Conservation (phyloP, 768 basidiomycete species). For the Rhodotorula paludigena region DNA sequence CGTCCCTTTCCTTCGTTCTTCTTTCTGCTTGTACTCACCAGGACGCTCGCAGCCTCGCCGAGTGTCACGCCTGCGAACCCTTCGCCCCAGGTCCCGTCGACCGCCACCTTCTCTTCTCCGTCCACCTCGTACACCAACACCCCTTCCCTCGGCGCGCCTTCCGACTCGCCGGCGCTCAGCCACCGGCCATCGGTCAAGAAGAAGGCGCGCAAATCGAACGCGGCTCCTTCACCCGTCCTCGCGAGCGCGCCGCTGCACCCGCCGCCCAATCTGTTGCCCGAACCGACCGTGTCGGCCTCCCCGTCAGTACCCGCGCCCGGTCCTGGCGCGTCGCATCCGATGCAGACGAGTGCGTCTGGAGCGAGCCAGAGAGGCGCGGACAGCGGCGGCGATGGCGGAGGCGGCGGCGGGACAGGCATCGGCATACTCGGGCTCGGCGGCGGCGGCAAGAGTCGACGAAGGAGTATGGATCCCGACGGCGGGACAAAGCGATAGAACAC, state of each 20-base stretch:
- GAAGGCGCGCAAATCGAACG: neutral
- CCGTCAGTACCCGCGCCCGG: no score
- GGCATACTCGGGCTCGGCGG: neutral
- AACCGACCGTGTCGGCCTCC: neutral
- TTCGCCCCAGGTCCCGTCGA: neutral
- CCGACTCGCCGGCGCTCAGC: neutral
- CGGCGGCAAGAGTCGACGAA: neutral
- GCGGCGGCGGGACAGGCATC: neutral
- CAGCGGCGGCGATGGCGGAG: neutral
- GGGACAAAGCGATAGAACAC: neutral
- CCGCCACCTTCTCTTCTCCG: neutral
- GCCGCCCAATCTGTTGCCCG: neutral
- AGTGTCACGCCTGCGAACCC: neutral
- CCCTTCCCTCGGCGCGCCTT: neutral
- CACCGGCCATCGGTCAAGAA: slow-evolving; percentile 13
- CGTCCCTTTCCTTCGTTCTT: neutral
- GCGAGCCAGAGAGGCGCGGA: no score
- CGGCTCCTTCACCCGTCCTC: neutral
- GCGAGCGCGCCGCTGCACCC: neutral
- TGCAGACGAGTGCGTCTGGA: no score
- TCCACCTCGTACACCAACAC: no score
- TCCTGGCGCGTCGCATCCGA: no score
- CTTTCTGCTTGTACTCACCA: no score
- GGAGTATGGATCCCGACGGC: neutral
- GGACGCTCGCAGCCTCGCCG: neutral